Base-by-base conservation (phyloP, 331 rosid species). In the Arachis monticola region DNA sequence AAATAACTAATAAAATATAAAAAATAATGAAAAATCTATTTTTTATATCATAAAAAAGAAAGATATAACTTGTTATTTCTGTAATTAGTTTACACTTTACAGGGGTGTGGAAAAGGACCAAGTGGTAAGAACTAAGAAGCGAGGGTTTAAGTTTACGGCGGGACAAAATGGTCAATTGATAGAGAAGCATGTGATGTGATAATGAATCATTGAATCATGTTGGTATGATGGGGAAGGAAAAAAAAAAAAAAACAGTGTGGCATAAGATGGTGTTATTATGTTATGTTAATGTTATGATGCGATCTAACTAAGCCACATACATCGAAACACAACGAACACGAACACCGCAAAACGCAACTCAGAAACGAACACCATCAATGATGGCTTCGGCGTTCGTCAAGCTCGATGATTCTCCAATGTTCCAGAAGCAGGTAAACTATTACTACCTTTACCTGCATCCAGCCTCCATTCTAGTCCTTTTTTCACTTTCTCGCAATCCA, bases 401-500 rank as follows among this genome's bases (percentile, higher is more conserved):
- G 87, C 96, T 94, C 38, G 99, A 94, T 40, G 99, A 94, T 77
- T 94, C 99, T 45, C 99, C 99, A 17, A 94, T 94, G 97, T 94
- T 94, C 82, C 93, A 88, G 87, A 94, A 86, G 69, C 97, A 94
- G 97, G 99, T 92, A 67, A 2, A 40, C 17, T 5, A 4, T 7
- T 14, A 10, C 13, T 61, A 45, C 42, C 48, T 41, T 41, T 6
- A 2, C 7, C 10, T n/a, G 1, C 5, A 7, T 48, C 40, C 46
- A 64, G 13, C 35, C 12, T 8, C 44, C 32, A 22, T 59, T 72
- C 40, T 41, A n/a, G 12, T 13, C 56, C 45, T 2, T 53, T 44
- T 44, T 40, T 41, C 6, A 3, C 6, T 41, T 41, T 41, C 45
- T 41, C 67, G 62, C 44, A 27, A 32, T 55, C 32, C 9, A 44